Percentiles rank a stretch among this genome's conserved stretches.
These are phyloP conservation scores for Thuja plicata DNA, from an alignment of 83 land plant species.

Conservation along the genomic window DNA sequence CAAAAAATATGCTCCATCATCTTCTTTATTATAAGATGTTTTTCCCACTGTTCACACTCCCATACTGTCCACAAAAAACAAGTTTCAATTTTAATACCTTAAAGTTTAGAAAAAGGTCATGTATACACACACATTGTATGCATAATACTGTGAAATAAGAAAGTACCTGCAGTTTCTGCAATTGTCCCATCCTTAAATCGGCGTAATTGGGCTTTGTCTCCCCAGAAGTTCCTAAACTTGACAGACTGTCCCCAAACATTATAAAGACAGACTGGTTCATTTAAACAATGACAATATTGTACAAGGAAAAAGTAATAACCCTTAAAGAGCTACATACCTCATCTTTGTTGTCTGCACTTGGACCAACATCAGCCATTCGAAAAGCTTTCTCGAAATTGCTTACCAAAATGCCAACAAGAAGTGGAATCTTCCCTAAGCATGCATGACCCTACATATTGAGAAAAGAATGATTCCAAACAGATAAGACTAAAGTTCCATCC, in stretches of 20 bases:
- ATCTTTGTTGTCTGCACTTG: conserved; percentile 81
- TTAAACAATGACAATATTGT: background rate
- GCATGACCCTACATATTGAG: conserved; percentile 42
- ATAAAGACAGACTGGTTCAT: background rate
- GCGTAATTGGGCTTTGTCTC: conserved; percentile 80
- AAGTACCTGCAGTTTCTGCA: conserved; percentile 83
- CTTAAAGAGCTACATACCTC: conserved; percentile 52
- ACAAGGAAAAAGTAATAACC: background rate
- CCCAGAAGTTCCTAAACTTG: conserved; percentile 87
- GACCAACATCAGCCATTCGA: conserved; percentile 86
- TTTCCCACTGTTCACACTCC: conserved; percentile 73
- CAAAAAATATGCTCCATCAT: conserved; percentile 58
- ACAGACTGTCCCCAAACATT: conserved; percentile 38
- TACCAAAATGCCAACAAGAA: conserved; percentile 67
- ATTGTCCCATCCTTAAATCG: conserved; percentile 87
- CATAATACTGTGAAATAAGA: background rate
- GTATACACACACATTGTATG: background rate
- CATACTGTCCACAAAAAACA: conserved; percentile 53
- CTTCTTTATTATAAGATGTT: conserved; percentile 72
- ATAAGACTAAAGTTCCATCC: background rate
- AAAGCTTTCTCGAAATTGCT: conserved; percentile 58
- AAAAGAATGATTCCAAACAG: background rate
- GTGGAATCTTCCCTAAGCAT: conserved; percentile 35
- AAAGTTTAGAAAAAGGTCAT: background rate
- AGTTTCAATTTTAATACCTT: background rate